Base-by-base conservation (phyloP, 2,329 filamentous ascomycete genomes). In the Trichoderma brevicompactum region DNA sequence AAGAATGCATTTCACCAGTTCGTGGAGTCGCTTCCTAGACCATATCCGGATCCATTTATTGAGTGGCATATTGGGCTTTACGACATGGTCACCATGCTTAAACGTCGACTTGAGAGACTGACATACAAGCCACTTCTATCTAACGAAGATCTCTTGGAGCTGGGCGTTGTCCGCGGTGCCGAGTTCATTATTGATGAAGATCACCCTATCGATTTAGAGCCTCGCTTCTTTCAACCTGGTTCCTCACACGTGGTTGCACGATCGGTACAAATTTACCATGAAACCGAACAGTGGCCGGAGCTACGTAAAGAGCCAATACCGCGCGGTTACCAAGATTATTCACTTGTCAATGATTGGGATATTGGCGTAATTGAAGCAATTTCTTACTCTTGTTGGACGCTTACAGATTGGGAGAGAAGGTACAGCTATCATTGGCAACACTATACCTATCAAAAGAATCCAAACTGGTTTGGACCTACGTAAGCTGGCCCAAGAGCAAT, bases 61-160 rank as follows among this genome's bases (percentile, higher is more conserved):
- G 44, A 64, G 36, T 49, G 50, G 60, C 60, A 55, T 12, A 12
- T 55, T 15, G 13, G 36, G 15, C 49, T 54, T 28, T 63, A 63
- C 40, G 17, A 23, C 17, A 6, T 23, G 8, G 17, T n/a, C 12
- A 48, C 40, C 12, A 6, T 2, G 15, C 17, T 46, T 5, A 48
- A 28, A 9, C 40, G 6, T 1, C 10, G 23, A 3, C 38, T 63
- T 28, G 60, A 63, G 5, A 38, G 10, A 9, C 13, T 19, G 23
- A 10, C 38, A n/a, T 6, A 23, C 13, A 46, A 9, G 1, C 28
- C 60, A 6, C 40, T 63, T 28, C 40, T 63, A 3, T 28, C 40
- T 17, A 13, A 13, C 9, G 15, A 40, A 2, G 9, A 38, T 17
- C 60, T 54, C 17, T 23, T 7, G n/a, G n/a, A 6, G 5, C 34